Evolutionary conservation across 2,329 filamentous ascomycete species (phyloP).

Genomic region (Aspergillus jensenii): DNA sequence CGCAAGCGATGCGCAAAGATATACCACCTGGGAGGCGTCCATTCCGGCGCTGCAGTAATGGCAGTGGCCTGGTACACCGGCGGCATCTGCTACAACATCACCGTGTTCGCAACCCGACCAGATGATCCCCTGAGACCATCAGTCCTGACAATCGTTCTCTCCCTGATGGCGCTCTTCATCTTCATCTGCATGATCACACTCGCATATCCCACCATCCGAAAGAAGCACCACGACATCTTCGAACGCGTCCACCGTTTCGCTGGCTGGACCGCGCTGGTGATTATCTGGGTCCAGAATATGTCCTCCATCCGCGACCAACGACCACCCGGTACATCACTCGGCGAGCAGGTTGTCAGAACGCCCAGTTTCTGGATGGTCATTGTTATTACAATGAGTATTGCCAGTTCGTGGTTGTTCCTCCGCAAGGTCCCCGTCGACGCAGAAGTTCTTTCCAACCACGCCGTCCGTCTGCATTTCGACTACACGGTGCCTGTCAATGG

Average conservation of each 20-base stretch:
- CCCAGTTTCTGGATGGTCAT: constrained; percentile 24
- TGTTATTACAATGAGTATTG: constrained; percentile 20
- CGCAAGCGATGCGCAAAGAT: constrained; percentile 40
- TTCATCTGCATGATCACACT: constrained; percentile 10
- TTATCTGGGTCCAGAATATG: constrained; percentile 17
- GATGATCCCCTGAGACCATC: background rate
- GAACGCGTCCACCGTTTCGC: constrained; percentile 39
- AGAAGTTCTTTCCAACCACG: constrained; percentile 24
- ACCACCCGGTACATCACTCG: background rate
- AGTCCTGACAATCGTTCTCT: constrained; percentile 4
- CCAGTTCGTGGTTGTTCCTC: constrained; percentile 22
- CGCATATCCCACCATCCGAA: constrained; percentile 24
- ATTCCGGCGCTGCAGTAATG: constrained; percentile 38
- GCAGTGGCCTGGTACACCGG: constrained; percentile 44
- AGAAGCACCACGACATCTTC: constrained; percentile 35
- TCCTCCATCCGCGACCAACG: constrained; percentile 8
- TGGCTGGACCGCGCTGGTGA: constrained; percentile 30
- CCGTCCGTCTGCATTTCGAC: constrained; percentile 23
- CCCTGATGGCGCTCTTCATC: constrained; percentile 30
- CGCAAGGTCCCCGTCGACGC: constrained; percentile 20
- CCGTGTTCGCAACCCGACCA: background rate
- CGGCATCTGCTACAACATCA: constrained; percentile 13
- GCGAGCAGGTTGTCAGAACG: background rate
- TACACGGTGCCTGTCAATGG: constrained; percentile 19
- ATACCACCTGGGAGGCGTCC: constrained; percentile 43